Base-by-base conservation (phyloP, 2,329 filamentous ascomycete species). In the Alternaria infectoria region DNA sequence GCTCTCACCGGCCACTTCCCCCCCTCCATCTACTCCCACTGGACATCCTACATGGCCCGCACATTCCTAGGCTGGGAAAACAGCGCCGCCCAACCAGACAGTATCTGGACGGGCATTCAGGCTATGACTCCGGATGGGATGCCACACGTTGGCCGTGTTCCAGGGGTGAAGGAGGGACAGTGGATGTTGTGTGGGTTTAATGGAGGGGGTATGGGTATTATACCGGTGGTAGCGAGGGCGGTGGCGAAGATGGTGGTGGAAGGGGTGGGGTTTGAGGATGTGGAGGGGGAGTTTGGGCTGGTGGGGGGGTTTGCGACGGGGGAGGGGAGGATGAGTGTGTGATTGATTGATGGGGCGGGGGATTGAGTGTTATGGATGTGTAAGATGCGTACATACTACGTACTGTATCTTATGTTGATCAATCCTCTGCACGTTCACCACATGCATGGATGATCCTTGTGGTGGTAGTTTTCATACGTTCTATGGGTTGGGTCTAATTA, bases 401-500 rank as follows among this genome's bases (percentile, higher is more conserved):
- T 3, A 21, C 21, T 21, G 21, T 4, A 21, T 21, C 21, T 21
- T 4, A 4, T 32, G 30, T 32, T 32, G 32, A 40, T 17, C 36
- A 11, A 40, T 40, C n/a, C n/a, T 17, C n/a, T 17, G 44, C 44
- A 46, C 44, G 21, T 23, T 13, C 1, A 46, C 9, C 3, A 46
- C 0, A 4, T 23, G 44, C 19, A 23, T 15, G 12, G 19, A 25
- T 46, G 19, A 15, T 46, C 19, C 19, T 23, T 25, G 12, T 46
- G 9, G 12, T 26, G 6, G 3, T 12, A 17, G 46, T 26, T 17
- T 17, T 40, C 36, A 11, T n/a, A 59, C 65, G 4, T 40, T 40
- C 32, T 40, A 40, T 40, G 63, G 15, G 8, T 17, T 19, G 25
- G 15, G 3, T 30, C n/a, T 50, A 50, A 50, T 50, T 50, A 50